Base-by-base conservation (phyloP, 345 rosid species). In the Eucalyptus marginata region DNA sequence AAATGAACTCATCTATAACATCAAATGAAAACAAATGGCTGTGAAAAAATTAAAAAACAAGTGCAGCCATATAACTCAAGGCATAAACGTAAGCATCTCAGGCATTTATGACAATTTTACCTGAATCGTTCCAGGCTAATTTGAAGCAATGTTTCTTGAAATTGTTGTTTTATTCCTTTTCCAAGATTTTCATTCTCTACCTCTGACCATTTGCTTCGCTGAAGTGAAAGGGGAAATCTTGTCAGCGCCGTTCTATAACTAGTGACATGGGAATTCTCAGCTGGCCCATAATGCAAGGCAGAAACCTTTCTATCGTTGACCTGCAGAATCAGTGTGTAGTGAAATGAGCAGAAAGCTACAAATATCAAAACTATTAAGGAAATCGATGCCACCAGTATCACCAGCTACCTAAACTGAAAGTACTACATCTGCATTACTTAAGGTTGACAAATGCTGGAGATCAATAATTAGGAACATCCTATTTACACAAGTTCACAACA, bases 111-210 rank as follows among this genome's bases (percentile, higher is more conserved):
- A 52, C 88, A 59, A 20, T 85, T 64, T 87, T 91, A 98, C 98
- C 99, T 94, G 90, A 90, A 89, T 87, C 71, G 92, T 84, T 95
- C 97, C 89, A 94, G 52, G 44, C 98, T 95, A 86, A 92, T 92
- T 49, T 87, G 90, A 90, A 97, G 93, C 86, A 94, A 87, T 92
- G 91, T 91, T 88, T 96, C 97, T 92, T 98, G 98, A 92, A 95
- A 90, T 88, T 95, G 98, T 90, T 97, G 97, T 89, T 91, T 92
- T 40, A 96, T 76, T 89, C 99, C 99, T 91, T 94, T 94, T 50
- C 89, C 90, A 86, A 98, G 98, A 86, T 94, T 97, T 93, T 94
- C 93, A 89, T 88, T 96, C 90, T 98, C 99, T 62, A 31, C 91
- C 66, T 88, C 88, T 68, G 96, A 92, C 99, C 99, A 98, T 64